Evolutionary conservation across 768 basidiomycete genomes (phyloP), one percentile per base, ranked within the genome.

Genomic region (Inosperma sp.): DNA sequence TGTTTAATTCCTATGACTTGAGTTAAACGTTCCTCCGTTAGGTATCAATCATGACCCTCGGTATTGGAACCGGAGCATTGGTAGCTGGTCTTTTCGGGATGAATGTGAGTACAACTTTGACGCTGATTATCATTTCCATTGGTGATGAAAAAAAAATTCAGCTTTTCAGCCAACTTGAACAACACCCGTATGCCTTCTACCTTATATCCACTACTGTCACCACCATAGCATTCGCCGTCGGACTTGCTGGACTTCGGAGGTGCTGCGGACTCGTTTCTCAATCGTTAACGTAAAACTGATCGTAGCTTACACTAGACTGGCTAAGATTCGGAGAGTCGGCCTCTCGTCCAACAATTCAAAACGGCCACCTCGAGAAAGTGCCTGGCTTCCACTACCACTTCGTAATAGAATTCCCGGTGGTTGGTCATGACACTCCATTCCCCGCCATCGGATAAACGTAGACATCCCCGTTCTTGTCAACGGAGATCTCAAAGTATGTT

Each of bases 21-120:
- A 39, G 42, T 26, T 54, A 44, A 44, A 37, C 41, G 29, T 53
- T 25, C 45, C n/a, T 35, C 9, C 7, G 7, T 52, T 48, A 88
- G 86, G 83, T 96, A 10, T 94, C 93, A n/a, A 97, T 98, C 52
- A 81, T 82, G 29, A 98, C 95, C 0, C 82, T 97, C 71, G 95
- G 95, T 0, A 78, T 98, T 51, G 94, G 94, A 9, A 79, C 84
- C 23, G 93, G 94, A 3, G 92, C 94, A 13, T 74, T 97, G 29
- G 71, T 95, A 6, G 93, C 93, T 40, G 93, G 94, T 5, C 63
- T 96, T 3, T 95, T 97, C 59, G 94, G 94, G 13, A 97, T 97
- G 94, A 97, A 96, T 66, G 93, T 94, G 63, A 62, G 89, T 71
- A 17, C 31, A 8, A 6, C 3, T 5, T 13, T 29, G 7, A 42